Evolutionary conservation across 768 basidiomycete species (phyloP).

Genomic region (Boletus pseudopeckii): DNA sequence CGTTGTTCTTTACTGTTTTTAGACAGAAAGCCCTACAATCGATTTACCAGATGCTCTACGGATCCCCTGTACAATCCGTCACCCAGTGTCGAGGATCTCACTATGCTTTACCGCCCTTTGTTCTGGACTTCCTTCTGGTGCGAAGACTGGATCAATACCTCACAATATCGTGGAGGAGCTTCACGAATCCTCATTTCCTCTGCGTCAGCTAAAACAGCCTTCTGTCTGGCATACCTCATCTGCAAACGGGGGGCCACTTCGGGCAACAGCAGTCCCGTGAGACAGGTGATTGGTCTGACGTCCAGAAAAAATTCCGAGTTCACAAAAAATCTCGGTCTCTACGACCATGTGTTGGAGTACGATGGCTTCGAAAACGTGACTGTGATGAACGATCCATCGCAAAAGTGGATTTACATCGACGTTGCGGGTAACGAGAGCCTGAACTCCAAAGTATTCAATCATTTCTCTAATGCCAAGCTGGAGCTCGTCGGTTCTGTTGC

Average conservation of each 20-base stretch:
- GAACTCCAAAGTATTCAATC: constrained; percentile 42
- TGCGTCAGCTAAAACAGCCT: constrained; percentile 71
- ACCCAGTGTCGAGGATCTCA: constrained; percentile 52
- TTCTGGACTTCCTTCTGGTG: constrained; percentile 79
- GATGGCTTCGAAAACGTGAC: constrained; percentile 37
- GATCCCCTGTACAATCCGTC: constrained; percentile 55
- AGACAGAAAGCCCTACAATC: constrained; percentile 70
- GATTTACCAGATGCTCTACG: constrained; percentile 53
- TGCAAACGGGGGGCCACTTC: constrained; percentile 37
- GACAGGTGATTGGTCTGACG: constrained; percentile 56
- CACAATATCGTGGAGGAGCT: constrained; percentile 47
- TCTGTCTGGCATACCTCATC: constrained; percentile 62
- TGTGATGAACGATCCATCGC: constrained; percentile 28
- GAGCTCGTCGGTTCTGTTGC: constrained; percentile 41
- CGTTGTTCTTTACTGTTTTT: background rate
- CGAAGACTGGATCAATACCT: constrained; percentile 62
- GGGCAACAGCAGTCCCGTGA: constrained; percentile 1
- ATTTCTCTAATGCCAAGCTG: constrained; percentile 30
- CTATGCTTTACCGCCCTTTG: constrained; percentile 68
- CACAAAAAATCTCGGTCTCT: constrained; percentile 51
- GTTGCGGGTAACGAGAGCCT: constrained; percentile 55
- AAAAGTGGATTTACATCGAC: constrained; percentile 59
- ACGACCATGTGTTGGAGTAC: constrained; percentile 57
- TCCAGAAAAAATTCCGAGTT: constrained; percentile 54
- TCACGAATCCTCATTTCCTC: constrained; percentile 57